phyloP scores from a whole-genome alignment of 2,329 filamentous ascomycete species.

The Magnaporthales sp. region DNA sequence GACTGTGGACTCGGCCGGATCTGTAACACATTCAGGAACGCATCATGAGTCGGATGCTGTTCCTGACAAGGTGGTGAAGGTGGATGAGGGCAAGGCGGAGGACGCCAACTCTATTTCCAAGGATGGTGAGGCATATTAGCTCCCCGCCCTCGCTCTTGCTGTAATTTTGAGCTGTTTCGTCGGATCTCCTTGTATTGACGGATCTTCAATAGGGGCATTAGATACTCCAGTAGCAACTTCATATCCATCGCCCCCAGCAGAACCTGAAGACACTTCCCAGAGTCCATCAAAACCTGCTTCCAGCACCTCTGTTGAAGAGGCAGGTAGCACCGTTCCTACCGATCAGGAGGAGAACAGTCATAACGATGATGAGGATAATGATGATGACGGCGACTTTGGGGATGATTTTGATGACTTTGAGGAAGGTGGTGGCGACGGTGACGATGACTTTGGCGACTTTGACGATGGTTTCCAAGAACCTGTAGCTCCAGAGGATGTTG shows the following conservation, averaged over 20 bases:
- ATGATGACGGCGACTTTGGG: conserved; percentile 40
- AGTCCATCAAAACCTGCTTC: not conserved
- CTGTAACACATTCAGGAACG: conserved; percentile 33
- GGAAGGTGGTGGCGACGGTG: conserved; percentile 42
- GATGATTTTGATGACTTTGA: conserved; percentile 57
- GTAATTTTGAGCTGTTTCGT: conserved; percentile 10
- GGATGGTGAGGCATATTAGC: not conserved
- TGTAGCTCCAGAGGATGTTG: conserved; percentile 22
- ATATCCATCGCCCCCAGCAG: not conserved
- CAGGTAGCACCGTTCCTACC: not conserved
- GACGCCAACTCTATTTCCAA: conserved; percentile 7
- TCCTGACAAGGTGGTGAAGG: conserved; percentile 42
- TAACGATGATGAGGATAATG: conserved; percentile 21
- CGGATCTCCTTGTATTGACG: conserved; percentile 20
- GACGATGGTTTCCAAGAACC: conserved; percentile 61
- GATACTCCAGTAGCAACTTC: conserved; percentile 25
- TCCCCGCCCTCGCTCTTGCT: conserved; percentile 1
- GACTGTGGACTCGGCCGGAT: conserved; percentile 32
- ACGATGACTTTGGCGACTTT: conserved; percentile 59
- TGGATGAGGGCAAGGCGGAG: conserved; percentile 29
- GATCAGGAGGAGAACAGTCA: not conserved
- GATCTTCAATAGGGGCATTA: conserved; percentile 16
- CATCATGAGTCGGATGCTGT: conserved; percentile 41
- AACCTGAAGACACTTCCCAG: not conserved
- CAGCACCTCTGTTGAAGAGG: not conserved